Percentiles rank a stretch among this genome's conserved stretches.
Conservation (phyloP, 345 rosid species). For the Eucalyptus rudis region DNA sequence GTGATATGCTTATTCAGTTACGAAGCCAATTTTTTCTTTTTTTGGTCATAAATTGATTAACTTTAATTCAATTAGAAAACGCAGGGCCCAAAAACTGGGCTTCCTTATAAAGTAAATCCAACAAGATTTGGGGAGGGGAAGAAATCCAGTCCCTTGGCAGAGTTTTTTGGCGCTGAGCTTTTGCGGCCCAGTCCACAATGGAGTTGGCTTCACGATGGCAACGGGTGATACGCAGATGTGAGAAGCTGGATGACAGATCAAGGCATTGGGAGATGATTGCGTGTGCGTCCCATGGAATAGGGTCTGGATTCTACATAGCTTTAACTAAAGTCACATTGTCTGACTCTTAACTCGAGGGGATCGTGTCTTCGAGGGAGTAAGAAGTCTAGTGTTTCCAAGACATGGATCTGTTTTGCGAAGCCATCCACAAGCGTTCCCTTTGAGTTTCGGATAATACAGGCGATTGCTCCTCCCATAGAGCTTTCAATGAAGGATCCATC, state of each 20-base stretch:
- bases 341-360: no score
- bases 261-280: background rate
- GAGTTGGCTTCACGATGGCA: background rate
- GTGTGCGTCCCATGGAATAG: accelerated
- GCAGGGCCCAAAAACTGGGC: accelerated
- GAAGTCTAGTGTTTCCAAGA: accelerated
- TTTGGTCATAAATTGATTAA: background rate
- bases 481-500: no score
- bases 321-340: no score
- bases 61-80: background rate
- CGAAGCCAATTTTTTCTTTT: no score
- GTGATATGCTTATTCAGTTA: no score
- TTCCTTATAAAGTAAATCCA: background rate
- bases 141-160: background rate
- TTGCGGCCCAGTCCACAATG: background rate
- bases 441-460: no score
- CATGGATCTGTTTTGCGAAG: no score
- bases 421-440: no score
- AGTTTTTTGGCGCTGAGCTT: background rate
- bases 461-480: no score
- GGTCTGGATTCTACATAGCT: no score
- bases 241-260: background rate
- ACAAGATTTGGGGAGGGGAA: background rate
- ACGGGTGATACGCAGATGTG: accelerated
- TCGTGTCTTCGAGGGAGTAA: no score